Base-by-base conservation (phyloP, 495 filamentous ascomycete genomes). In the Lophiotrema nucula region DNA sequence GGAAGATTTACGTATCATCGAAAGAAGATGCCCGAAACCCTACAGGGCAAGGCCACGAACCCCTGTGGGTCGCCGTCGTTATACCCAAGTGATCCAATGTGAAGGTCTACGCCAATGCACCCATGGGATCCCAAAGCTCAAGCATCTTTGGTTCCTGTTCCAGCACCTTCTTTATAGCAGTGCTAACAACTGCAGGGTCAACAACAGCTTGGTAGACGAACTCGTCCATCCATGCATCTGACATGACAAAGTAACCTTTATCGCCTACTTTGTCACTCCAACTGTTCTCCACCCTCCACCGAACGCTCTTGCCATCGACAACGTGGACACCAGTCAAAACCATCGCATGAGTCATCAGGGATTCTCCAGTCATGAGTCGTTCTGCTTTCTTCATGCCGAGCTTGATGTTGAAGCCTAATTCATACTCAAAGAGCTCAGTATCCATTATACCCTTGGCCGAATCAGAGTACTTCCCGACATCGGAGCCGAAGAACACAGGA, bases 161-260 rank as follows among this genome's bases (percentile, higher is more conserved):
- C 23, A 92, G 69, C 47, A 93, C 81, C 52, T 89, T 84, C 37
- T 79, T 73, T 11, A 90, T 76, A 62, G 85, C 83, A 47, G 81
- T 77, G 15, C 72, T 71, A 26, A 93, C 78, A 64, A 88, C 86
- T 16, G 72, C 73, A 1, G 85, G 84, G 66, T 92, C 88, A 0
- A 92, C 85, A n/a, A 95, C 90, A 15, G 83, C 86, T 76, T 96
- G 90, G 66, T 90, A 95, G 3, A 84, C 80, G 70, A 90, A 96
- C 77, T 93, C 79, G 59, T 89, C 86, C 86, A 95, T 87, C 90
- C 90, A 95, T 13, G 67, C 70, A 73, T 95, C 90, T 18, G 76
- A 85, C 90, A 93, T 93, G 25, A 93, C 87, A 58, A 92, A 88
- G 78, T 88, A 95, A 0, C 90, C 90, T 38, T 90, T 80, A 16